Evolutionary conservation across 805 yeast species (phyloP).

Genomic region (Kluyveromyces siamensis): DNA sequence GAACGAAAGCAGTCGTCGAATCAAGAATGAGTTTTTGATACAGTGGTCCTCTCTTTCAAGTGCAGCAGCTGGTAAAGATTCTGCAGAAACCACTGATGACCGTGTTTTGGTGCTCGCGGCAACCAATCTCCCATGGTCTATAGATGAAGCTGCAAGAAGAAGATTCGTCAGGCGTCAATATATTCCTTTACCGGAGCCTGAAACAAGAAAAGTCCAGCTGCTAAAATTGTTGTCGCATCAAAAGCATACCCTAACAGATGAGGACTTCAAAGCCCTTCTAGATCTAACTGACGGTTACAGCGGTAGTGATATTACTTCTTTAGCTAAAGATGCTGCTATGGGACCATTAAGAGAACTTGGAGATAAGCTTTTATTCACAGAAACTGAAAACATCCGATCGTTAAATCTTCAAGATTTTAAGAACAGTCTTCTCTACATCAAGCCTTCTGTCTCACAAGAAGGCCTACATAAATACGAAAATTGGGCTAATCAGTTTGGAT

Average conservation of each 20-base stretch:
- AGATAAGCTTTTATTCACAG: slow-evolving; percentile 59
- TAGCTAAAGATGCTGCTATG: slow-evolving; percentile 98
- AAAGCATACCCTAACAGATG: slow-evolving; percentile 55
- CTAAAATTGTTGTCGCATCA: slow-evolving; percentile 59
- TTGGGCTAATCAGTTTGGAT: slow-evolving; percentile 83
- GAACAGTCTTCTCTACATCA: slow-evolving; percentile 64
- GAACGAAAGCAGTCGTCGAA: slow-evolving; percentile 82
- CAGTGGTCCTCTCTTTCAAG: slow-evolving; percentile 93
- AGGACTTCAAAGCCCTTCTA: slow-evolving; percentile 53
- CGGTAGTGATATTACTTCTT: slow-evolving; percentile 91
- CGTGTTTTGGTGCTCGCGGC: slow-evolving; percentile 90
- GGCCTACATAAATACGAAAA: slow-evolving; percentile 74
- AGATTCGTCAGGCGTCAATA: slow-evolving; percentile 87
- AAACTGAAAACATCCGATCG: slow-evolving; percentile 72
- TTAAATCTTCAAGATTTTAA: slow-evolving; percentile 65
- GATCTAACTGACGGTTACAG: slow-evolving; percentile 72
- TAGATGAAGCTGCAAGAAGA: slow-evolving; percentile 93
- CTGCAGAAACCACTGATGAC: slow-evolving; percentile 33
- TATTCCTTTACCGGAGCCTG: slow-evolving; percentile 86
- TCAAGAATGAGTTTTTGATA: slow-evolving; percentile 86
- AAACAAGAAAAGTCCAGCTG: slow-evolving; percentile 68
- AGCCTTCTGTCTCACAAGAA: slow-evolving; percentile 82
- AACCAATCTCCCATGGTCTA: slow-evolving; percentile 93
- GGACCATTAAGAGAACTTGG: slow-evolving; percentile 90
- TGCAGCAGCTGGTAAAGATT: slow-evolving; percentile 65